Evolutionary conservation across 768 basidiomycete species (phyloP).

Genomic region (Thelephora ganbajun): DNA sequence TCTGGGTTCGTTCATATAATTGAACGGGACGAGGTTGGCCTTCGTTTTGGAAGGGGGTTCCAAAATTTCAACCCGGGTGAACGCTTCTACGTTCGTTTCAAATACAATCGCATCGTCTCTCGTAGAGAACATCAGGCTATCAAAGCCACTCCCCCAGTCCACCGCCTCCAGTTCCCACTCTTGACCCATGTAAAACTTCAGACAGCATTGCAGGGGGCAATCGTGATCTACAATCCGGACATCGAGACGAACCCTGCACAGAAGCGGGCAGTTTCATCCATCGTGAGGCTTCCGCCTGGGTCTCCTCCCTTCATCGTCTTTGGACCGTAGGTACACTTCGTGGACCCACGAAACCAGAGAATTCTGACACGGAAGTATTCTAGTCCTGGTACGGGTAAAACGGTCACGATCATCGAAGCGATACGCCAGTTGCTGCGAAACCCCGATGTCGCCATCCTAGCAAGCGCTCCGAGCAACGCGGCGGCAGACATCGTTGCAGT

Average conservation of each 20-base stretch:
- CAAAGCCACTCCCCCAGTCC: conserved; percentile 20
- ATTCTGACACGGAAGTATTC: neutral
- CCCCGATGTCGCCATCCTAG: conserved; percentile 6
- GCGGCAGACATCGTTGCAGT: conserved; percentile 11
- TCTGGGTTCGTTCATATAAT: conserved; percentile 36
- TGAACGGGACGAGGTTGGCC: conserved; percentile 24
- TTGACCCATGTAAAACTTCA: conserved; percentile 3
- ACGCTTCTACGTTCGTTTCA: conserved; percentile 40
- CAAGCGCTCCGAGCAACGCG: conserved; percentile 13
- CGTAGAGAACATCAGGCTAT: conserved; percentile 41
- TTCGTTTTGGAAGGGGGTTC: conserved; percentile 34
- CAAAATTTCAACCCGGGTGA: conserved; percentile 7
- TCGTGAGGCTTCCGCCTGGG: conserved; percentile 29
- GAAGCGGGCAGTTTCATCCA: conserved; percentile 34
- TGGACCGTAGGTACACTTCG: conserved; percentile 37
- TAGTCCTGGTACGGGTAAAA: conserved; percentile 34
- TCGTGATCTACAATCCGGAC: conserved; percentile 12
- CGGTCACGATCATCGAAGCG: conserved; percentile 25
- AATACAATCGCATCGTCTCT: conserved; percentile 37
- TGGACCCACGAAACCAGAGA: neutral
- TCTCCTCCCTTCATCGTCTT: conserved; percentile 44
- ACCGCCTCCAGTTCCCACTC: conserved; percentile 34
- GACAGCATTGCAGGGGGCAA: neutral
- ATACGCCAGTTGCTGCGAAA: conserved; percentile 1
- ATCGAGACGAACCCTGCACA: conserved; percentile 33